Evolutionary conservation across 164 flowering plant genomes (phyloP).

Genomic region (Piper longum): DNA sequence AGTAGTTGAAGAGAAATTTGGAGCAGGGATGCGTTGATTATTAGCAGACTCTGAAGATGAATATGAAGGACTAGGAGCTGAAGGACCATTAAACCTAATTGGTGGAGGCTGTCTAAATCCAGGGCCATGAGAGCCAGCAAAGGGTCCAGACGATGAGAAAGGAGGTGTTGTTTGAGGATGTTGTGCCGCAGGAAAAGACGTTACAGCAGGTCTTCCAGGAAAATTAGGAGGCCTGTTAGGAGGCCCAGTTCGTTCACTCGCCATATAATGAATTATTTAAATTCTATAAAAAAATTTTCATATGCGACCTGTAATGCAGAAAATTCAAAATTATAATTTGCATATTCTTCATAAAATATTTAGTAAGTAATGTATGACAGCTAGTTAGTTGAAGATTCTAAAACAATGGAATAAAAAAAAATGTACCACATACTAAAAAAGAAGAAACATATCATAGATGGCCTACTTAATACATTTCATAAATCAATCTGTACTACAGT

Average conservation of each 20-base stretch:
- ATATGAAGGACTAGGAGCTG: conserved; percentile 24
- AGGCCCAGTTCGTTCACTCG: conserved; percentile 6
- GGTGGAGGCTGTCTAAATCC: conserved; percentile 28
- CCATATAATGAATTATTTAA: conserved; percentile 33
- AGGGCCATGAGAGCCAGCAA: conserved; percentile 21
- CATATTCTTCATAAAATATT: not conserved
- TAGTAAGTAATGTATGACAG: not conserved
- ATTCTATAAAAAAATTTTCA: conserved; percentile 15
- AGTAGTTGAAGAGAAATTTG: conserved; percentile 28
- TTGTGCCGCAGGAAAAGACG: conserved; percentile 42
- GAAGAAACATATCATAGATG: too few relatives aligned
- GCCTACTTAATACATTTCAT: too few relatives aligned
- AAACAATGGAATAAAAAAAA: too few relatives aligned
- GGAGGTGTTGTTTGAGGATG: conserved; percentile 36
- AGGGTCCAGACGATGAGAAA: conserved; percentile 29
- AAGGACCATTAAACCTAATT: conserved; percentile 32
- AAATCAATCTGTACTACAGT: too few relatives aligned
- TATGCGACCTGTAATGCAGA: conserved; percentile 2
- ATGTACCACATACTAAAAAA: too few relatives aligned
- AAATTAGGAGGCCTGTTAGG: too few relatives aligned
- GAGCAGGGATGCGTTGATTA: conserved; percentile 31
- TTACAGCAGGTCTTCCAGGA: conserved; percentile 31
- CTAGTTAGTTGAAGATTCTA: not conserved
- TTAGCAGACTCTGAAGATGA: conserved; percentile 27
- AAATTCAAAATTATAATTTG: not conserved